Evolutionary conservation across 257 asterid species (phyloP), one percentile per base, ranked within the genome.

Genomic region (Penstemon barbatus): DNA sequence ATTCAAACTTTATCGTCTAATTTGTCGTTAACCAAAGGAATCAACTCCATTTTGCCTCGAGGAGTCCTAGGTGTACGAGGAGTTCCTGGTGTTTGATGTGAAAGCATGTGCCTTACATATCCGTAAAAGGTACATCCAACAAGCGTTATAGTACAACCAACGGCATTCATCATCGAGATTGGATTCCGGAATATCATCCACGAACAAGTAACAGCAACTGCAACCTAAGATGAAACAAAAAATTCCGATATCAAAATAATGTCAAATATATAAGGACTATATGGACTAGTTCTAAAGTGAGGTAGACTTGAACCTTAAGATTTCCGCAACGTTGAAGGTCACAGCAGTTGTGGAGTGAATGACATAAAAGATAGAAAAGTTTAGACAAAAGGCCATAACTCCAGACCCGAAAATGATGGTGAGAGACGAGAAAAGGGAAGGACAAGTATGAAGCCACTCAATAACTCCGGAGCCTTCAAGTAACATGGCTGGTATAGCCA

Each of bases 281-380:
- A 18, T 49, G 9, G 54, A n/a, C 33, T 25, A 18, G 74, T 39
- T 72, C 36, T 13, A 58, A n/a, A 65, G 25, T 38, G 69, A 71
- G 69, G 52, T 44, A 62, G 33, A 71, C 19, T 42, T 66, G 68
- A 61, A 93, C 99, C 99, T 93, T 93, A n/a, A 93, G 94, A 71
- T 93, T 93, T 77, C 99, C 99, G 5, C 99, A 52, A 93, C 99
- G 62, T 93, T 93, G 86, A 93, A 93, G 65, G 99, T 93, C 65
- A 93, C 97, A 7, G 99, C 99, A 39, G 97, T 89, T 19, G 99
- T 93, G 57, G 99, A 91, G 82, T 91, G 99, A 68, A 92, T 92
- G 68, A 92, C 98, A 43, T 92, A 92, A 72, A 92, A 92, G 83
- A 92, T 92, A 3, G 97, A 93, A 80, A 93, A 93, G 78, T 91